These are phyloP conservation scores for Tylopilus cervinicoccineus DNA, from an alignment of 768 basidiomycete species.

Conservation along the genomic window DNA sequence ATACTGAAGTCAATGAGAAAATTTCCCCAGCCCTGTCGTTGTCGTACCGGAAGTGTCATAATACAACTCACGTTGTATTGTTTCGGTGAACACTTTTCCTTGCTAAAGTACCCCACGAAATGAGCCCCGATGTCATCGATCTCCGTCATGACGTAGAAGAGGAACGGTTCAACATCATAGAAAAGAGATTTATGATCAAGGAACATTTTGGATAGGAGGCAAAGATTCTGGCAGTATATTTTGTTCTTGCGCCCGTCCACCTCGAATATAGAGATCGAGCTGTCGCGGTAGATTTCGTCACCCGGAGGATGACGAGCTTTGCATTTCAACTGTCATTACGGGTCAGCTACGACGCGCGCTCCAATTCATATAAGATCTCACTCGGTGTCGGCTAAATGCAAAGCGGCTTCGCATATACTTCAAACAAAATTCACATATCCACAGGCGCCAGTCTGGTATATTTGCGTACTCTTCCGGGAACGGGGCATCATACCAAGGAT, in stretches of 20 bases:
- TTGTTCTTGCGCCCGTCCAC: slow-evolving; percentile 99
- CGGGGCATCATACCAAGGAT: slow-evolving; percentile 98
- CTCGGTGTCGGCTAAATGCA: slow-evolving; percentile 79
- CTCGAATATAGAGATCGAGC: slow-evolving; percentile 86
- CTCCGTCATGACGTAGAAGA: slow-evolving; percentile 98
- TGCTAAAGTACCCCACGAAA: slow-evolving; percentile 98
- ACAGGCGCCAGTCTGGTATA: slow-evolving; percentile 87
- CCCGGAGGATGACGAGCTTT: slow-evolving; percentile 94
- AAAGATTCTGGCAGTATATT: slow-evolving; percentile 99
- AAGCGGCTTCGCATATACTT: slow-evolving; percentile 98
- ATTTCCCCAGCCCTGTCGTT: slow-evolving; percentile 96
- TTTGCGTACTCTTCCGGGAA: slow-evolving; percentile 96
- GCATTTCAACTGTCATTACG: slow-evolving; percentile 75
- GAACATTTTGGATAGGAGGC: slow-evolving; percentile 97
- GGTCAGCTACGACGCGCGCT: slow-evolving; percentile 8
- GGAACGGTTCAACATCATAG: slow-evolving; percentile 98
- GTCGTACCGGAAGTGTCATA: slow-evolving; percentile 95
- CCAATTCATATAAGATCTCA: slow-evolving; percentile 36
- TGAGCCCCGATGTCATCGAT: slow-evolving; percentile 84
- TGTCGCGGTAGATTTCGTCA: slow-evolving; percentile 96
- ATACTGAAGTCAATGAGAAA: slow-evolving; percentile 96
- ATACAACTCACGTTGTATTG: slow-evolving; percentile 99
- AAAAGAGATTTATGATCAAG: slow-evolving; percentile 98
- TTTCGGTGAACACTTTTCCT: slow-evolving; percentile 95
- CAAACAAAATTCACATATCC: slow-evolving; percentile 97